phyloP scores from a whole-genome alignment of 768 basidiomycete species.

The Basidioascus undulatus region DNA sequence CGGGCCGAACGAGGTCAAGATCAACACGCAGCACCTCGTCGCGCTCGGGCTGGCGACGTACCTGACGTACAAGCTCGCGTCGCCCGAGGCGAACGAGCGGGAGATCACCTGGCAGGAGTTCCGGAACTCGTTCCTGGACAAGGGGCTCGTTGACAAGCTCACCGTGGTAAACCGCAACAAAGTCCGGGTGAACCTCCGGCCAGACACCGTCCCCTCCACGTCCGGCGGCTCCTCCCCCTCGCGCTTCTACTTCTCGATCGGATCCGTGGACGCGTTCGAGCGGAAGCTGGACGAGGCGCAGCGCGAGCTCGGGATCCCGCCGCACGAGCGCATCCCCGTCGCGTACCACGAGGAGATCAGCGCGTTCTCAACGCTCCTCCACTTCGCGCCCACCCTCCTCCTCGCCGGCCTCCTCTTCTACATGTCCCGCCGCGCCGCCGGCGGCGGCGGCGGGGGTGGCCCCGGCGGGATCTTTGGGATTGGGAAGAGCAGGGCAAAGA shows the following conservation, averaged over 20 bases:
- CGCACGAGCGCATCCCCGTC: slow-evolving; percentile 81
- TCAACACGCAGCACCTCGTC: background rate
- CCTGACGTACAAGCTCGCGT: slow-evolving; percentile 1
- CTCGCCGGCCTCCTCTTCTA: slow-evolving; percentile 75
- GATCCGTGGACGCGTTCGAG: slow-evolving; percentile 90
- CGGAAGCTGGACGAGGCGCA: slow-evolving; percentile 86
- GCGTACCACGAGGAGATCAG: slow-evolving; percentile 91
- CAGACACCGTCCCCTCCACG: slow-evolving; percentile 5
- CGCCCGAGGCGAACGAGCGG: slow-evolving; percentile 22
- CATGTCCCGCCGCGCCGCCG: slow-evolving; percentile 43
- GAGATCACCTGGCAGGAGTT: slow-evolving; percentile 99
- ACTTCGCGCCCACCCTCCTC: slow-evolving; percentile 84
- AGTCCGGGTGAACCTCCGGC: slow-evolving; percentile 65
- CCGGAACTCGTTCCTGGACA: slow-evolving; percentile 84
- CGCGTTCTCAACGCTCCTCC: slow-evolving; percentile 50
- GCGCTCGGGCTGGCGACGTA: background rate
- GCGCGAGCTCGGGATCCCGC: slow-evolving; percentile 70
- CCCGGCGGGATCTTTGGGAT: slow-evolving; percentile 86
- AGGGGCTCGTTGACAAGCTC: slow-evolving; percentile 82
- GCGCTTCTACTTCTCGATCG: slow-evolving; percentile 87
- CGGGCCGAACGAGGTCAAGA: background rate
- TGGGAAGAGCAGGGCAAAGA: slow-evolving; percentile 76
- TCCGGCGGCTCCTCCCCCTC: slow-evolving; percentile 22
- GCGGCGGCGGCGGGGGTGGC: slow-evolving; percentile 25
- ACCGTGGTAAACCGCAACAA: slow-evolving; percentile 70